Conservation (phyloP, 345 rosid species). For the Barbarea vulgaris region DNA sequence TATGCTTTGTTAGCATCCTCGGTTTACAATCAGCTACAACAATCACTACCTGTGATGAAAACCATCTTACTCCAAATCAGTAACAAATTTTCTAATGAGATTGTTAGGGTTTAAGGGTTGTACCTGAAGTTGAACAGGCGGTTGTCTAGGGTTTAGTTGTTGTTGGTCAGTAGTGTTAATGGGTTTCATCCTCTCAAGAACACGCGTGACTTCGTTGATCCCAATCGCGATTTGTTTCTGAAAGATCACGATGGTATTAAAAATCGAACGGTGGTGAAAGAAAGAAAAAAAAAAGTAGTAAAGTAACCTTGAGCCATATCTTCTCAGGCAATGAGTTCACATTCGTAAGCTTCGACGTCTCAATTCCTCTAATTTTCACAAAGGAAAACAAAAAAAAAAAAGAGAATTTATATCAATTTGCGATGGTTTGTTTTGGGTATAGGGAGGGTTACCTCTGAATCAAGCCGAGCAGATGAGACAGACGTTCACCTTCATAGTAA, state of each 20-base stretch:
- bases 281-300: not conserved
- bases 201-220: conserved; percentile 83
- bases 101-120: not conserved
- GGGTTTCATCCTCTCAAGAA: conserved; percentile 68
- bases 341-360: conserved; percentile 49
- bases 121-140: conserved; percentile 66
- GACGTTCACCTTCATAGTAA: conserved; percentile 61
- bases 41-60: conserved; percentile 52
- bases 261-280: not conserved
- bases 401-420: no score
- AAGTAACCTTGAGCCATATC: conserved; percentile 69
- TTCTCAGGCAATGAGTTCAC: conserved; percentile 65
- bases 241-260: not conserved
- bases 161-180: not conserved
- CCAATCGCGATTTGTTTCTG: conserved; percentile 87
- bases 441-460: conserved; percentile 47
- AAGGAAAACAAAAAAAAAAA: not conserved
- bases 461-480: conserved; percentile 52
- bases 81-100: not conserved
- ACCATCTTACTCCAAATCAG: not conserved
- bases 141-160: conserved; percentile 24
- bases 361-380: conserved; percentile 48
- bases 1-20: conserved; percentile 67
- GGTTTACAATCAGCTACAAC: conserved; percentile 75
- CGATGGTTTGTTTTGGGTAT: not conserved